Evolutionary conservation across 441 rosid species (phyloP).

Genomic region (Adansonia gregorii): DNA sequence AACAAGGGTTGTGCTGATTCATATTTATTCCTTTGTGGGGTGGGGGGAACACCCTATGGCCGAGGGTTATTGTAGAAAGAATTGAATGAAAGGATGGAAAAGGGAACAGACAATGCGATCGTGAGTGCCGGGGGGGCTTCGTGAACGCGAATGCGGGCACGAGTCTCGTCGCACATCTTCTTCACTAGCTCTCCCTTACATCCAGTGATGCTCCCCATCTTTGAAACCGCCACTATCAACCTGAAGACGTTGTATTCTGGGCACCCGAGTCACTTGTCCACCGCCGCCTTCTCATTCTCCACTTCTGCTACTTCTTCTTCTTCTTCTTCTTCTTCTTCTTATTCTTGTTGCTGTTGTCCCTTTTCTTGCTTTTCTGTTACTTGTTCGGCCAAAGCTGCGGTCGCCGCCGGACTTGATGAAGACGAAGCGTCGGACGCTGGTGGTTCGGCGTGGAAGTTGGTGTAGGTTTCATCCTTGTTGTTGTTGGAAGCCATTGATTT

Average conservation of each 20-base stretch:
- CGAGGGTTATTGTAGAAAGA: neutral
- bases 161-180: constrained; percentile 92
- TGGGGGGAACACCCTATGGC: neutral
- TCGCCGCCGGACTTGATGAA: neutral
- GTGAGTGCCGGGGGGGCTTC: constrained; percentile 63
- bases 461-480: neutral
- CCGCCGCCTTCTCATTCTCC: constrained; percentile 11
- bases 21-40: neutral
- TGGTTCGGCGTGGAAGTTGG: neutral
- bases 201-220: constrained; percentile 90
- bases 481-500: constrained; percentile 13
- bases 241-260: constrained; percentile 87
- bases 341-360: no score
- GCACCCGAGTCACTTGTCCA: constrained; percentile 92
- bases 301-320: neutral
- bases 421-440: neutral
- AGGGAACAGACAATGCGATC: constrained; percentile 71
- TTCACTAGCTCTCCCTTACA: constrained; percentile 85
- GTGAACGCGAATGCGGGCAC: constrained; percentile 83
- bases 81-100: neutral
- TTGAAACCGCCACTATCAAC: constrained; percentile 73
- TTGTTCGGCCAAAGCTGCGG: neutral
- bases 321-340: neutral
- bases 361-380: neutral
- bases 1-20: no score